Evolutionary conservation across 805 yeast genomes (phyloP).

Genomic region (Isabelozyma heimii): DNA sequence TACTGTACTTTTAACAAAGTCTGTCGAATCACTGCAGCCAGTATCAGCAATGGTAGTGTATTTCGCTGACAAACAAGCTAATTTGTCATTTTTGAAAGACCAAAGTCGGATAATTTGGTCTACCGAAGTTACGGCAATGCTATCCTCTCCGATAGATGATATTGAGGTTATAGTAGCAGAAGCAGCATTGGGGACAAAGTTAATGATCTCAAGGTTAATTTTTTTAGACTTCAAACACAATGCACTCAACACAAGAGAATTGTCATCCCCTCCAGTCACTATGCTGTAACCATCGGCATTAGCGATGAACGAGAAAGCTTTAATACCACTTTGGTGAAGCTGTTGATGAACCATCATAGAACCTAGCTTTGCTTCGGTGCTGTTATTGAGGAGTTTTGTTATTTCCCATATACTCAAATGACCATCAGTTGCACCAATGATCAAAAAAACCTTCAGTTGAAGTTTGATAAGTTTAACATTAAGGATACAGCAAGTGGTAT

Average conservation of each 20-base stretch:
- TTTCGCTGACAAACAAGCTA: slow-evolving; percentile 31
- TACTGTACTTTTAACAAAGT: slow-evolving; percentile 22
- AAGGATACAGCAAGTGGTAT: slow-evolving; percentile 76
- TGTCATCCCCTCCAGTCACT: slow-evolving; percentile 92
- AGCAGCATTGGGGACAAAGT: slow-evolving; percentile 60
- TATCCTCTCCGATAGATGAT: slow-evolving; percentile 23
- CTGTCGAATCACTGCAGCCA: slow-evolving; percentile 57
- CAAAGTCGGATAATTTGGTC: slow-evolving; percentile 78
- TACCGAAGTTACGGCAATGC: slow-evolving; percentile 65
- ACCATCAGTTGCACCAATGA: slow-evolving; percentile 84
- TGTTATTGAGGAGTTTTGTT: slow-evolving; percentile 12
- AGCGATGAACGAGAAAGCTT: slow-evolving; percentile 45
- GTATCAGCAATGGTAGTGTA: slow-evolving; percentile 91
- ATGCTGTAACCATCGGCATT: slow-evolving; percentile 23
- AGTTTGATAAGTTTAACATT: slow-evolving; percentile 48
- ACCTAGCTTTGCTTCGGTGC: slow-evolving; percentile 12
- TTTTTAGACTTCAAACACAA: slow-evolving; percentile 9
- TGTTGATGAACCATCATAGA: slow-evolving; percentile 39
- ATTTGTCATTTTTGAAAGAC: slow-evolving; percentile 33
- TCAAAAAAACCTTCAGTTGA: slow-evolving; percentile 28
- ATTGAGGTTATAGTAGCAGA: slow-evolving; percentile 83
- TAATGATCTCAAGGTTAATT: slow-evolving; percentile 19
- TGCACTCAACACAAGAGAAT: slow-evolving; percentile 47
- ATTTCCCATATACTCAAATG: slow-evolving; percentile 62
- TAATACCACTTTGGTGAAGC: slow-evolving; percentile 85